A percentile compares a stretch with the other conserved stretches of the same genome.
Conservation (phyloP, 441 rosid species). For the Arabidopsis hybrid region DNA sequence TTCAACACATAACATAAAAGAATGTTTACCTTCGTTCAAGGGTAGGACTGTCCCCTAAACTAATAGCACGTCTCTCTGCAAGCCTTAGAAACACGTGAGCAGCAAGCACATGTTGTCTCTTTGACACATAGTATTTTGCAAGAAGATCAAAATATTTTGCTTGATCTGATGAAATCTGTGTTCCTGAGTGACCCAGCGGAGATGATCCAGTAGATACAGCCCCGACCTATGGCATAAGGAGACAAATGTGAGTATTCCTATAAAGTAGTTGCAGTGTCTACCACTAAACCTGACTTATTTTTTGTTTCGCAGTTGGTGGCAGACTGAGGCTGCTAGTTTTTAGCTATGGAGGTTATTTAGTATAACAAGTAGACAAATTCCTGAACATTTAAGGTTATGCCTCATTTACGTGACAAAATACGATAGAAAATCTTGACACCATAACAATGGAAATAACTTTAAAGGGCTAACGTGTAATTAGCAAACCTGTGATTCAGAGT, state of each 20-base stretch:
- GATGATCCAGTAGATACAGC: conserved; percentile 54
- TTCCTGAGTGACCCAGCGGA: conserved; percentile 65
- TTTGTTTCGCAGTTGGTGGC: conserved; percentile 25
- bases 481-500: conserved; percentile 70
- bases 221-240: conserved; percentile 49
- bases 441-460: conserved; percentile 20
- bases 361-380: conserved; percentile 13
- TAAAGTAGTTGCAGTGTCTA: conserved; percentile 30
- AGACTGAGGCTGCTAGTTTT: conserved; percentile 29
- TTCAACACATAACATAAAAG: conserved; percentile 5
- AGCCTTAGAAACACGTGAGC: conserved; percentile 92
- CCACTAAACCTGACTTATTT: conserved; percentile 22
- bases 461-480: conserved; percentile 16
- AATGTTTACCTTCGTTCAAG: conserved; percentile 80
- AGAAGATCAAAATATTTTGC: conserved; percentile 86
- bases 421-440: conserved; percentile 13
- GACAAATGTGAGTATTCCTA: conserved; percentile 23
- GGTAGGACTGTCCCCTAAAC: conserved; percentile 65
- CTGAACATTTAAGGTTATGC: conserved; percentile 8
- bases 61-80: conserved; percentile 85
- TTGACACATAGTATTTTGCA: conserved; percentile 88
- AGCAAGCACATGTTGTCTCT: conserved; percentile 94
- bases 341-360: conserved; percentile 15
- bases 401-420: neutral
- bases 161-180: conserved; percentile 61